Base-by-base conservation (phyloP, 139 green algal species). In the Deuterostichococcus epilithicus region DNA sequence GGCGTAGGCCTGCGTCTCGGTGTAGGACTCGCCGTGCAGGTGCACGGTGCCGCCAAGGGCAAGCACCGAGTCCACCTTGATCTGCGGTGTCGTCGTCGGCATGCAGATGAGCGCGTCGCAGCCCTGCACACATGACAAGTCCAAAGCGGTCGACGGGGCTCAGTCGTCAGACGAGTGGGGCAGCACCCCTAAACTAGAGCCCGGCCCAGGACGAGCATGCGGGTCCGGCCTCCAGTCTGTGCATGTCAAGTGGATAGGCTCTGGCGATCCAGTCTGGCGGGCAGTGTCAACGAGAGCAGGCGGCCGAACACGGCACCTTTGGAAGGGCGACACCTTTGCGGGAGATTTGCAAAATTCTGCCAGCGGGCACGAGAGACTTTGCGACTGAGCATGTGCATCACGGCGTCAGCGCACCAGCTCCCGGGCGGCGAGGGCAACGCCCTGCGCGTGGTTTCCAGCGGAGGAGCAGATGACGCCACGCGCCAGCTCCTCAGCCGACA, bases 361-460 rank as follows among this genome's bases (percentile, higher is more conserved):
- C n/a, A n/a, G n/a, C n/a, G n/a, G n/a, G n/a, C n/a, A n/a, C n/a
- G n/a, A n/a, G n/a, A n/a, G n/a, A n/a, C n/a, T n/a, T n/a, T n/a
- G n/a, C n/a, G n/a, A n/a, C n/a, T n/a, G n/a, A n/a, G n/a, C n/a
- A n/a, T n/a, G n/a, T n/a, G n/a, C n/a, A n/a, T n/a, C n/a, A n/a
- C n/a, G 45, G 45, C 45, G 18, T 13, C 15, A 26, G 60, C 60
- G 13, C 71, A 94, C 91, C 86, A 96, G 88, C 34, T 85, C 76
- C 2, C 38, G 52, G 1, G 92, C 93, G 28, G 87, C 87, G 58
- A 99, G 83, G 3, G 95, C 94, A 32, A 98, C 95, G 23, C 95
- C 95, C 86, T 99, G 95, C 25, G 95, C 95, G 82, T 99, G 95
- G 85, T 99, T 99, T 30, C 95, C 95, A 3, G 95, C 95, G 0